Evolutionary conservation across 1,284 basidiomycete genomes (phyloP).

Genomic region (Heterobasidion annosum): DNA sequence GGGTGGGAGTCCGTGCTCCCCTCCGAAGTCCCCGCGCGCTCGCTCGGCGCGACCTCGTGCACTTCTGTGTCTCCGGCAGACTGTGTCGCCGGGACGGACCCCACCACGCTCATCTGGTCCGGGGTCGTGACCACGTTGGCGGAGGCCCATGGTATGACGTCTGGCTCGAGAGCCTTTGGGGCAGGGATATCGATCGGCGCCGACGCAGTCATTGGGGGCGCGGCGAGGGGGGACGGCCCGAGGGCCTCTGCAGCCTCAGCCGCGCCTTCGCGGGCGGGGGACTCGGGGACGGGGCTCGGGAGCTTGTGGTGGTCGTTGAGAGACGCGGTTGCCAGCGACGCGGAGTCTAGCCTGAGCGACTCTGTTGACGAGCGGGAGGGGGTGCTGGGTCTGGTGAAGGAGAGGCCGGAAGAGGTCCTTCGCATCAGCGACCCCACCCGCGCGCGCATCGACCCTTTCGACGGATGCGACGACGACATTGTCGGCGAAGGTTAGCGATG

Average conservation of each 20-base stretch:
- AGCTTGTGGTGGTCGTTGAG: conserved; percentile 13
- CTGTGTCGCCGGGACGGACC: not conserved
- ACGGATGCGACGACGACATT: conserved; percentile 10
- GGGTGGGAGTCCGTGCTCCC: conserved; percentile 5
- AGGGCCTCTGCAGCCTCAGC: conserved; percentile 7
- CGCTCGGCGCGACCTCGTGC: not conserved
- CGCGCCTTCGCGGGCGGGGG: conserved; percentile 40
- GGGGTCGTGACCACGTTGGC: not conserved
- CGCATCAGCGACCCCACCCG: conserved; percentile 36
- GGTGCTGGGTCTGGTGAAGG: conserved; percentile 24
- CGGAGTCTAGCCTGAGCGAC: conserved; percentile 14
- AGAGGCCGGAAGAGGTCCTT: conserved; percentile 38
- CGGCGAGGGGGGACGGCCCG: not conserved
- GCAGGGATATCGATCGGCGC: conserved; percentile 4
- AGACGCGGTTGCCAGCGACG: conserved; percentile 13
- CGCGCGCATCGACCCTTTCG: conserved; percentile 17
- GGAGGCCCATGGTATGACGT: not conserved
- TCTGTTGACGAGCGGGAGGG: conserved; percentile 18
- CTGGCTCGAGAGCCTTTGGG: not conserved
- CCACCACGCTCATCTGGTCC: conserved; percentile 2
- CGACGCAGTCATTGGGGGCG: conserved; percentile 6
- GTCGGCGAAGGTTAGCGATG: not conserved
- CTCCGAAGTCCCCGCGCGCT: not conserved
- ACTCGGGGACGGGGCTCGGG: conserved; percentile 47
- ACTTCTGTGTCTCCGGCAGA: not conserved